These are phyloP conservation scores for Hymenoscyphus fraxineus DNA, from an alignment of 2,329 filamentous ascomycete genomes.

Conservation along the genomic window DNA sequence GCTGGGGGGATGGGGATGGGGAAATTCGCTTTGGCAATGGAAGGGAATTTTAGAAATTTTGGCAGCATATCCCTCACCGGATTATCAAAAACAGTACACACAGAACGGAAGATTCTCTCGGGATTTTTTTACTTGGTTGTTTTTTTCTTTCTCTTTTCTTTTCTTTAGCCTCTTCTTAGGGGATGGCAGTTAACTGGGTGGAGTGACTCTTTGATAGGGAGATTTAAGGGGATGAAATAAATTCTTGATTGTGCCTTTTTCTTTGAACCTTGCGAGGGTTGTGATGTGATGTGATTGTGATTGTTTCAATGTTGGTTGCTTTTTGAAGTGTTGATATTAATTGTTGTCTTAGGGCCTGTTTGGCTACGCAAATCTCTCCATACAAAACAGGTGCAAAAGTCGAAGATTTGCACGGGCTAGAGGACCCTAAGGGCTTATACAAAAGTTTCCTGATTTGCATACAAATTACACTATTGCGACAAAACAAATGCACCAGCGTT, in stretches of 20 bases:
- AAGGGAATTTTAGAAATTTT: constrained; percentile 9
- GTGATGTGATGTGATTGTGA: neutral
- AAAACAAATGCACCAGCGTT: too few species aligned
- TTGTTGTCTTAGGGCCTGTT: too few species aligned
- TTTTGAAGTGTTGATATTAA: too few species aligned
- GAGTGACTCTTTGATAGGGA: constrained; percentile 1
- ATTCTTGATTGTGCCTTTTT: neutral
- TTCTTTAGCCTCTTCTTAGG: neutral
- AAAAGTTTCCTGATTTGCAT: too few species aligned
- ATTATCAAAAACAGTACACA: constrained; percentile 8
- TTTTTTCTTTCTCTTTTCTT: too few species aligned
- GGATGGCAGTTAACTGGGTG: neutral
- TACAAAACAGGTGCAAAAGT: too few species aligned
- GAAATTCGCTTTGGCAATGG: constrained; percentile 2
- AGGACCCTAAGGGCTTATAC: too few species aligned
- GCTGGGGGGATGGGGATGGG: constrained; percentile 1
- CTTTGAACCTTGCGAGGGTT: neutral
- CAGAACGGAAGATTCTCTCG: neutral
- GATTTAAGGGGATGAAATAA: neutral
- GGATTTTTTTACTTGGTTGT: neutral
- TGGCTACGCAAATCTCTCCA: too few species aligned
- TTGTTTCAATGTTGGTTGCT: neutral
- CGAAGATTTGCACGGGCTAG: too few species aligned
- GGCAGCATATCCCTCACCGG: constrained; percentile 8
- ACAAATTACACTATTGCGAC: too few species aligned